Base-by-base conservation (phyloP, 768 basidiomycete species). In the Russula foetens region DNA sequence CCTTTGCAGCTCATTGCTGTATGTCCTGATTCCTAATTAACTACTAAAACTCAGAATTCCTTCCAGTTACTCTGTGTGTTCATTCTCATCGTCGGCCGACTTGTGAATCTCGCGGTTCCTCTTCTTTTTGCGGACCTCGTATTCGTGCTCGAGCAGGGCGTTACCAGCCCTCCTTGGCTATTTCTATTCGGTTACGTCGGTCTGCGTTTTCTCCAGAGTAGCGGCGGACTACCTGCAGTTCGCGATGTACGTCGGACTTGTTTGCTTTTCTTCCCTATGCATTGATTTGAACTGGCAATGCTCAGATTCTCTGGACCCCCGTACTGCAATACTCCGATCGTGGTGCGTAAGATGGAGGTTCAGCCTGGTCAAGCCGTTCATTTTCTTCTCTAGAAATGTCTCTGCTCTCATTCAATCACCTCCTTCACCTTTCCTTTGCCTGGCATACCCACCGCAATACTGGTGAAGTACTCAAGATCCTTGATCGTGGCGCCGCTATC, bases 251-350 rank as follows among this genome's bases (percentile, higher is more conserved):
- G 69, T 67, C n/a, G 24, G 12, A 4, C 29, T 38, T 17, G 31
- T 46, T 54, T 11, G 35, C 48, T 43, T 54, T 38, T 31, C 41
- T n/a, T 50, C 11, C 4, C 11, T 3, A 7, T 3, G 33, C 21
- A 4, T 56, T 44, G 15, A 28, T 29, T 8, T 46, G 26, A n/a
- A 28, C 15, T 14, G 15, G 58, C n/a, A 46, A 46, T 50, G 48
- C 54, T 28, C 59, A 87, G 83, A 75, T 81, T 31, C 76, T 92
- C 3, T 95, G 92, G 89, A 81, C 86, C 2, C 90, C 92, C 1
- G 88, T 98, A 45, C 88, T 92, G 81, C 91, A 92, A 72, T 90
- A 84, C 70, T 90, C 89, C 0, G 91, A 95, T 69, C 75, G 86
- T 67, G 82, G 82, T 81, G 63, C 60, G 74, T 68, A 46, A 4